These are phyloP conservation scores for Candida piceae DNA, from an alignment of 805 yeast genomes.

Conservation along the genomic window DNA sequence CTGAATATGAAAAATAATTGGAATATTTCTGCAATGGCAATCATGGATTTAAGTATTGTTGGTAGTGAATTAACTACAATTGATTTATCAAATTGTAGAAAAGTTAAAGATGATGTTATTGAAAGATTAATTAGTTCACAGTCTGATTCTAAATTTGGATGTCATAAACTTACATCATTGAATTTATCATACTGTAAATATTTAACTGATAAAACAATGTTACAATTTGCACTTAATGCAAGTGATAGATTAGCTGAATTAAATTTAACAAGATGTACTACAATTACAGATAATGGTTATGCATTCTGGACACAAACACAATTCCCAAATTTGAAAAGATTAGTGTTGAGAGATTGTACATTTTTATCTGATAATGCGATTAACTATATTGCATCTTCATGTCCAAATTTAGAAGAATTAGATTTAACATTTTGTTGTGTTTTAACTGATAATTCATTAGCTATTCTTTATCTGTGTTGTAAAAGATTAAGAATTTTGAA, in stretches of 20 bases:
- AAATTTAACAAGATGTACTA: conserved; percentile 69
- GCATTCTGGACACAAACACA: conserved; percentile 55
- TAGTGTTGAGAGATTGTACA: conserved; percentile 68
- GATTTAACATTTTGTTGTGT: conserved; percentile 75
- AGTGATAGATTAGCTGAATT: conserved; percentile 47
- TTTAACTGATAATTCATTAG: conserved; percentile 62
- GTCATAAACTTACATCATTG: conserved; percentile 49
- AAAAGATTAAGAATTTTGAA: conserved; percentile 48
- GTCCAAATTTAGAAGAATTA: conserved; percentile 49
- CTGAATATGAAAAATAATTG: conserved; percentile 65
- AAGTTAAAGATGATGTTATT: conserved; percentile 66
- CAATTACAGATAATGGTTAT: conserved; percentile 73
- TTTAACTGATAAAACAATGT: conserved; percentile 63
- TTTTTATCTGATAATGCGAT: conserved; percentile 64
- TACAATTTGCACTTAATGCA: conserved; percentile 57
- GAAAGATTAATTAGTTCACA: conserved; percentile 62
- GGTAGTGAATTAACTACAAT: conserved; percentile 55
- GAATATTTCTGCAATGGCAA: conserved; percentile 78
- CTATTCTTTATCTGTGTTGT: conserved; percentile 64
- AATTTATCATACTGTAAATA: conserved; percentile 73
- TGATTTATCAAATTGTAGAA: conserved; percentile 68
- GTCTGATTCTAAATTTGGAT: conserved; percentile 38
- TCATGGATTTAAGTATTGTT: conserved; percentile 69
- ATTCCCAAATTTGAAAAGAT: conserved; percentile 47
- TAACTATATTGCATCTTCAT: conserved; percentile 54